Percentiles rank a stretch among this genome's conserved stretches.
Evolutionary conservation across 305 asterid genomes (phyloP).

Genomic region (Fraxinus sp.): DNA sequence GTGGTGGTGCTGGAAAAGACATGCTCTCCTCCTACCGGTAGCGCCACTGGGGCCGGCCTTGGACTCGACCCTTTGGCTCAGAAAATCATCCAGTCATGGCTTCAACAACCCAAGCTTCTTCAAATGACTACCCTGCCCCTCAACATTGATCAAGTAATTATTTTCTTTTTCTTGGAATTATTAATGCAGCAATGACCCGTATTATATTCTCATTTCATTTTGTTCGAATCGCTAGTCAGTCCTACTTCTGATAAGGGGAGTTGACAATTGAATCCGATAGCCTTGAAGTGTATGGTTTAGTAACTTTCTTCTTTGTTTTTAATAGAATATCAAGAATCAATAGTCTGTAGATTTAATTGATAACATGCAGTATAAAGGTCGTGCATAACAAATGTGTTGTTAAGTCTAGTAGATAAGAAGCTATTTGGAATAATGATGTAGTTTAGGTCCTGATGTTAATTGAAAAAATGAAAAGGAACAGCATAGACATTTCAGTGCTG

Average conservation of each 20-base stretch:
- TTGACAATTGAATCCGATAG: background rate
- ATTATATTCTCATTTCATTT: background rate
- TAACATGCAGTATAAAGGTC: background rate
- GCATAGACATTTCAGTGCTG: background rate
- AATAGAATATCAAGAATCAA: background rate
- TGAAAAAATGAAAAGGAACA: background rate
- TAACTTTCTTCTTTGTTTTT: background rate
- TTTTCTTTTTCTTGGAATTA: background rate
- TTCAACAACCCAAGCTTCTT: constrained; percentile 50
- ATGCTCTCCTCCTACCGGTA: constrained; percentile 50
- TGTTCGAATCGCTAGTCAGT: background rate
- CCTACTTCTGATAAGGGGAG: background rate
- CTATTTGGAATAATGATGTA: background rate
- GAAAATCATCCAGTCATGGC: constrained; percentile 56
- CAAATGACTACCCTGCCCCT: constrained; percentile 61
- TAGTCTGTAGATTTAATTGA: background rate
- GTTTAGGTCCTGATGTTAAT: background rate
- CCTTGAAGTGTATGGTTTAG: background rate
- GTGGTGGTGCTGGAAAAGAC: constrained; percentile 79
- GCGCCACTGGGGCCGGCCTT: constrained; percentile 82
- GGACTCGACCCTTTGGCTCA: constrained; percentile 63
- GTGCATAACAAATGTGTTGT: background rate
- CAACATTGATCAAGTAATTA: constrained; percentile 67
- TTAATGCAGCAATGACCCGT: background rate
- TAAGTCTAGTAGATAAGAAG: background rate